Base-by-base conservation (phyloP, 495 filamentous ascomycete species). In the Thozetella sp. region DNA sequence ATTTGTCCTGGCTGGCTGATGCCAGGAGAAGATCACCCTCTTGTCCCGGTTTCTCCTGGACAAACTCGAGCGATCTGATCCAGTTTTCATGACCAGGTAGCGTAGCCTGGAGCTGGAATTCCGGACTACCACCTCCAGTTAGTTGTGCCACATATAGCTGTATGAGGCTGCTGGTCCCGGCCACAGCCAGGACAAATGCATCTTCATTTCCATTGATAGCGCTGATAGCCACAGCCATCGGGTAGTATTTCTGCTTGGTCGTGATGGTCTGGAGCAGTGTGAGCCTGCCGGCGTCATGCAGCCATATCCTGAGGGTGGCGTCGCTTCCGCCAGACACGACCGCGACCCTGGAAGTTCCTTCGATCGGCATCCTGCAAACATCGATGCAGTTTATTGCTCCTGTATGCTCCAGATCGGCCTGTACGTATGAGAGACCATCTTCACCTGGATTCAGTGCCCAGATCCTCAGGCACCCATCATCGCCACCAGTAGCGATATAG, bases 1-100 rank as follows among this genome's bases (percentile, higher is more conserved):
- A 99, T 72, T 94, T 97, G 66, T 99, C 95, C 74, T 99, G 95
- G 68, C 93, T 97, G 6, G 93, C 93, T 23, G 94, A 97, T 1
- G 96, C 93, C 13, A 99, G 79, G 51, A 98, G 73, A 17, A 98
- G 69, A 72, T 97, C 93, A 46, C 81, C 83, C 2, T 70, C 72
- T 1, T 60, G 51, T 12, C 73, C 70, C 20, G 72, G 72, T 40
- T 72, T 84, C 64, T 96, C 91, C 62, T 68, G 69, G 15, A 86
- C 84, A 61, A 99, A 95, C 27, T 88, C 85, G 11, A 98, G 78
- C 22, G 91, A 91, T 19, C 93, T 85, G 22, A 99, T 86, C 95
- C 95, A 99, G 53, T 92, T 93, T 76, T 98, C 96, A 62, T 99
- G 95, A 10, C 95, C 95, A 2, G 88, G 80, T 19, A 99, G 83